A percentile compares a stretch with the other conserved stretches of the same genome.
Conservation (phyloP, 2,329 filamentous ascomycete genomes). For the Paraphoma chrysanthemicola region DNA sequence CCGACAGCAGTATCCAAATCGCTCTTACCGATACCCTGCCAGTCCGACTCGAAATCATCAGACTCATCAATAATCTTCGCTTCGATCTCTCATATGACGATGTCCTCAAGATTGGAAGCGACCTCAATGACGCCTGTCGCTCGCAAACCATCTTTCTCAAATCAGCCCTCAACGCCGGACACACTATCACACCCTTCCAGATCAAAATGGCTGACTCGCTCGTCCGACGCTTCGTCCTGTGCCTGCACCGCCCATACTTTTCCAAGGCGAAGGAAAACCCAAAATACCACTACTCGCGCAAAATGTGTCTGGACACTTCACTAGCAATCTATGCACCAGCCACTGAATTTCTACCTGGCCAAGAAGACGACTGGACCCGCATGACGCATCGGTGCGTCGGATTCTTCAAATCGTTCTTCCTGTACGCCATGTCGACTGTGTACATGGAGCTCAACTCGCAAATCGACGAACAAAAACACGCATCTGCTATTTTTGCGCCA, state of each 20-base stretch:
- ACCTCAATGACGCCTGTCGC: slow-evolving; percentile 34
- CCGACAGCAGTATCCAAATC: slow-evolving; percentile 47
- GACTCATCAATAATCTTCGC: slow-evolving; percentile 41
- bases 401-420: slow-evolving; percentile 31
- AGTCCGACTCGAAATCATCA: slow-evolving; percentile 44
- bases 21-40: slow-evolving; percentile 45
- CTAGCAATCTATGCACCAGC: slow-evolving; percentile 27
- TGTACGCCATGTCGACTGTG: slow-evolving; percentile 30
- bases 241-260: slow-evolving; percentile 61
- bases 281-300: slow-evolving; percentile 59
- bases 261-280: slow-evolving; percentile 53
- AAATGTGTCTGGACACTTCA: slow-evolving; percentile 53
- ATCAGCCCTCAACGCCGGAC: slow-evolving; percentile 11
- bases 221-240: slow-evolving; percentile 62
- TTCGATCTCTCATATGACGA: slow-evolving; percentile 39
- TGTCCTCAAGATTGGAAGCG: slow-evolving; percentile 30
- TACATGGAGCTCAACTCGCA: slow-evolving; percentile 31
- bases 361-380: slow-evolving; percentile 31
- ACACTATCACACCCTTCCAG: slow-evolving; percentile 46
- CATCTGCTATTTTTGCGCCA: slow-evolving; percentile 10
- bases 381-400: slow-evolving; percentile 28
- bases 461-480: slow-evolving; percentile 24
- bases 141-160: slow-evolving; percentile 21
- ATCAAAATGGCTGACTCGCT: slow-evolving; percentile 60
- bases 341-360: slow-evolving; percentile 1